Base-by-base conservation (phyloP, 306 rosid species). In the Begonia masoniana region DNA sequence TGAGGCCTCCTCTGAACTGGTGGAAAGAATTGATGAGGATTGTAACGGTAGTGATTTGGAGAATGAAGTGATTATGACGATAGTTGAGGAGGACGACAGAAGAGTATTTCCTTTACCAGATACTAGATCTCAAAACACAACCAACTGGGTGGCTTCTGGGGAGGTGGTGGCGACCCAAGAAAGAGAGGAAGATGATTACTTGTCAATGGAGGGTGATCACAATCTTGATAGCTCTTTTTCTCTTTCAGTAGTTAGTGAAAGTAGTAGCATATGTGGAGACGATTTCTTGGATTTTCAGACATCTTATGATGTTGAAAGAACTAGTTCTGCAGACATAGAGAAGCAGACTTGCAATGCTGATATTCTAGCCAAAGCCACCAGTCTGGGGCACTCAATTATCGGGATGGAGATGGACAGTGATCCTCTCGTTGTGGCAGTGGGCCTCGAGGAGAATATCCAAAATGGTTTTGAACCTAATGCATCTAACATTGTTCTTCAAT, bases 181-280 rank as follows among this genome's bases (percentile, higher is more conserved):
- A 54, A 71, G 74, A 23, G 88, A 79, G 63, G 96, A 86, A 55
- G 96, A 83, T 51, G 94, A 78, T 80, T 69, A 63, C 12, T 67
- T 84, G 11, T 87, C 84, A 47, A 57, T 83, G 51, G 96, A 83
- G 51, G 94, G 82, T 13, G 84, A 82, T 67, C 82, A 62, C 56
- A 55, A 75, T 64, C 59, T 78, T 70, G 94, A 87, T 55, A 63
- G 73, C 74, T 82, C 78, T 10, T 81, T 86, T 65, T 85, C 85
- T 26, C 58, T 77, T 68, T 83, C 96, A 10, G 79, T 78, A 59
- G 79, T 68, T 5, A 87, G 89, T 68, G 94, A 83, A 74, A 69
- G 43, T 42, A 74, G 94, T 69, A 76, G 96, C 64, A 15, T 87
- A 46, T 82, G 83, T 43, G 84, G 88, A 58, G 92, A 83, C 51